A percentile compares a stretch with the other conserved stretches of the same genome.
phyloP scores from a whole-genome alignment of 2,329 filamentous ascomycete species.

The Sphaceloma murrayae region DNA sequence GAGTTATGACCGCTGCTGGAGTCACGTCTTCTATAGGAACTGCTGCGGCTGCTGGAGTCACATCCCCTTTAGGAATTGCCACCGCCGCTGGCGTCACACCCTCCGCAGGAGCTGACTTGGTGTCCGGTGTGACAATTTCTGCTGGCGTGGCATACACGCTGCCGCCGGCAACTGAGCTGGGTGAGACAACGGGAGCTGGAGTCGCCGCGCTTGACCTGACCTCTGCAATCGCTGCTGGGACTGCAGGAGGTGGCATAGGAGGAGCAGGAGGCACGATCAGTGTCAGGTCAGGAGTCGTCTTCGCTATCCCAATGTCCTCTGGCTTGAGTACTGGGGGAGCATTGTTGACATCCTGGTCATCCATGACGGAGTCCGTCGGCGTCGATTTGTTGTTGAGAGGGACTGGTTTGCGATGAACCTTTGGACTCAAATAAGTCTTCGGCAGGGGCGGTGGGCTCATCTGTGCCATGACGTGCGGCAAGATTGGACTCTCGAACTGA shows the following conservation, averaged over 20 bases:
- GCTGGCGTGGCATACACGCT: too few species aligned
- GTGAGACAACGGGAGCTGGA: too few species aligned
- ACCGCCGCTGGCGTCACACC: neutral
- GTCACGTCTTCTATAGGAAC: neutral
- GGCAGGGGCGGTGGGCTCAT: slow-evolving; percentile 2
- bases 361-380: slow-evolving; percentile 14
- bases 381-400: slow-evolving; percentile 10
- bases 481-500: slow-evolving; percentile 11
- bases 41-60: neutral
- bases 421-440: neutral
- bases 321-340: neutral
- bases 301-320: slow-evolving; percentile 4
- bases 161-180: too few species aligned
- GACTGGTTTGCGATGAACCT: slow-evolving; percentile 1
- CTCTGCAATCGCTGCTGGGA: neutral
- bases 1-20: neutral
- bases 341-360: neutral
- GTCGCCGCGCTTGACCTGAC: too few species aligned
- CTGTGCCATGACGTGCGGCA: slow-evolving; percentile 10
- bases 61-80: too few species aligned
- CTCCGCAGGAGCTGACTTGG: neutral
- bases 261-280: slow-evolving; percentile 2
- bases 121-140: too few species aligned
- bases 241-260: neutral
- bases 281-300: slow-evolving; percentile 6